Conservation (phyloP, 345 rosid species). For the Bruguiera parviflora region DNA sequence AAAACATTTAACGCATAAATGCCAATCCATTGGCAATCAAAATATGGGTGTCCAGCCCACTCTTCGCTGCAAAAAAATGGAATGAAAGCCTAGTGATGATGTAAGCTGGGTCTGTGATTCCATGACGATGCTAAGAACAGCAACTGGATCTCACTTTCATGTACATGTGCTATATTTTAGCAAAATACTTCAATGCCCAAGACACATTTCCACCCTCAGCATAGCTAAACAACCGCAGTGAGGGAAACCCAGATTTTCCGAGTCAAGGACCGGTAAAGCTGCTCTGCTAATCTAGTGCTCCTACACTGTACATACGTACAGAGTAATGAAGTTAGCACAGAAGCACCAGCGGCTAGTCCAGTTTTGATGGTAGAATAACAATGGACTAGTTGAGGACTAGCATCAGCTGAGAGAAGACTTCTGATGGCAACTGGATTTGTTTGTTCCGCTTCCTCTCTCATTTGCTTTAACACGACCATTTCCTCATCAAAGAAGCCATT, state of each 20-base stretch:
- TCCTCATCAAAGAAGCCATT: slow-evolving; percentile 48
- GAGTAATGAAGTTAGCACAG: slow-evolving; percentile 62
- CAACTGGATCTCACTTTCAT: slow-evolving; percentile 63
- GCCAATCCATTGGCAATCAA: slow-evolving; percentile 68
- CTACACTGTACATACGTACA: slow-evolving; percentile 53
- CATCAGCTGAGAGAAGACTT: slow-evolving; percentile 54
- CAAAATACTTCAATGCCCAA: slow-evolving; percentile 37
- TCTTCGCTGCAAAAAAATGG: slow-evolving; percentile 58
- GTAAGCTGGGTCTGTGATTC: slow-evolving; percentile 38
- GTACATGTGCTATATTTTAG: slow-evolving; percentile 40
- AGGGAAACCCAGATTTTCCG: slow-evolving; percentile 48
- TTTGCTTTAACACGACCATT: slow-evolving; percentile 44
- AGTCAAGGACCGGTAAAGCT: slow-evolving; percentile 39
- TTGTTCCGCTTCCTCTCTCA: slow-evolving; percentile 38
- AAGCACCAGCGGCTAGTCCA: slow-evolving; percentile 40
- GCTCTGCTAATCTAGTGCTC: slow-evolving; percentile 41
- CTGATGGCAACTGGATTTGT: slow-evolving; percentile 52
- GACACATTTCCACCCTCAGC: slow-evolving; percentile 52
- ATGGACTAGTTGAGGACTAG: slow-evolving; percentile 41
- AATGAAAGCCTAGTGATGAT: slow-evolving; percentile 45
- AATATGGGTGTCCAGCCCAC: slow-evolving; percentile 43
- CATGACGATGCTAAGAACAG: slow-evolving; percentile 63
- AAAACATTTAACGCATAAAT: slow-evolving; percentile 44
- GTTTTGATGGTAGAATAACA: slow-evolving; percentile 51
- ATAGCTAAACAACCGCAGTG: slow-evolving; percentile 63